phyloP scores from a whole-genome alignment of 495 filamentous ascomycete genomes.

The Penicillium desertorum region DNA sequence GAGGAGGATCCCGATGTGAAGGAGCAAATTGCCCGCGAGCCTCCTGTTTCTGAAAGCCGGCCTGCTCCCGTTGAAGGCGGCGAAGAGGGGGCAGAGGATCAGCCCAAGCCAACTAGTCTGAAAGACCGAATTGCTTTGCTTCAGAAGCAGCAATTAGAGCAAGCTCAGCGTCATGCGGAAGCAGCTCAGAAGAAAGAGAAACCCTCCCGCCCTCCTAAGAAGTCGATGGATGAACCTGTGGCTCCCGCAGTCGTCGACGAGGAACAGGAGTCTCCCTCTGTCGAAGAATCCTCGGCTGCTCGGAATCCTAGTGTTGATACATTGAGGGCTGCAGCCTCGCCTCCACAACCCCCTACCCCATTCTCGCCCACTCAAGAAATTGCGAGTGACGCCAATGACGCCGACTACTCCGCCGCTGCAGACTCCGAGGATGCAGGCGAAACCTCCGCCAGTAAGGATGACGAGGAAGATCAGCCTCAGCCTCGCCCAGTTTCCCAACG shows the following conservation, averaged over 20 bases:
- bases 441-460: conserved; percentile 69
- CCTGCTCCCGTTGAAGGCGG: conserved; percentile 52
- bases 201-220: conserved; percentile 76
- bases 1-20: conserved; percentile 86
- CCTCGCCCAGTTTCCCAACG: conserved; percentile 22
- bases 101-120: conserved; percentile 84
- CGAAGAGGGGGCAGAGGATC: conserved; percentile 62
- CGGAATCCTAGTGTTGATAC: conserved; percentile 61
- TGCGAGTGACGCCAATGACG: conserved; percentile 81
- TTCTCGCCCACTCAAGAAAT: conserved; percentile 51
- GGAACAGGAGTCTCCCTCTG: conserved; percentile 41
- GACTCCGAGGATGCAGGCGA: conserved; percentile 84
- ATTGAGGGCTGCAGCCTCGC: conserved; percentile 42
- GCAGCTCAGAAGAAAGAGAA: conserved; percentile 84
- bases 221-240: conserved; percentile 60
- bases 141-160: conserved; percentile 91
- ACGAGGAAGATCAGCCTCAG: conserved; percentile 57
- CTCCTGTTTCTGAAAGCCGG: conserved; percentile 52
- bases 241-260: conserved; percentile 31
- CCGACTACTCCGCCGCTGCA: conserved; percentile 82
- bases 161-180: conserved; percentile 76
- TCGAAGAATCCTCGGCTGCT: conserved; percentile 41
- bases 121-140: conserved; percentile 93
- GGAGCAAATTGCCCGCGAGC: conserved; percentile 53
- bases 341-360: conserved; percentile 43